These are phyloP conservation scores for Backusella australiensis DNA, from an alignment of 192 early-diverging fungal genomes.

Conservation along the genomic window DNA sequence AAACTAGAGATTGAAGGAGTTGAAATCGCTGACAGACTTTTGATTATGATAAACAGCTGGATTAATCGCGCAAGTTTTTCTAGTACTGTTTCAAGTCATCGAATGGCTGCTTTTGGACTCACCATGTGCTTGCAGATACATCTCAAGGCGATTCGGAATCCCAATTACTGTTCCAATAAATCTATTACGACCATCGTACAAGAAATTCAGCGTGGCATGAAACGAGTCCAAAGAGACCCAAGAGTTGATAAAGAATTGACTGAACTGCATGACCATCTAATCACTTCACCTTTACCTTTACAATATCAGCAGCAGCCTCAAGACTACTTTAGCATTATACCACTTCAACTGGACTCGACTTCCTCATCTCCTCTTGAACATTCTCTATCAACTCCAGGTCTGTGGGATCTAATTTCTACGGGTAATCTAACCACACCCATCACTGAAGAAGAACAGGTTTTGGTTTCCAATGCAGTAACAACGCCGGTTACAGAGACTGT, in stretches of 20 bases:
- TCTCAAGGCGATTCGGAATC: background rate
- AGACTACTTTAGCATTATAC: slow-evolving; percentile 11
- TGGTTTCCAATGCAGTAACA: background rate
- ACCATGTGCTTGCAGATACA: slow-evolving; percentile 8
- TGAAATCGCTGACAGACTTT: background rate
- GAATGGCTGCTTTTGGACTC: slow-evolving; percentile 1
- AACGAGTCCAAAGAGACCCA: background rate
- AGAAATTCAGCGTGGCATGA: background rate
- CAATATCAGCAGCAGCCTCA: background rate
- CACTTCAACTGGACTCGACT: background rate
- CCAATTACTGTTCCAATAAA: background rate
- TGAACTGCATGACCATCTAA: background rate
- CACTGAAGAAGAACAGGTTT: background rate
- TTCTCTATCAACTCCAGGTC: background rate
- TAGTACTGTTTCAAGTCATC: background rate
- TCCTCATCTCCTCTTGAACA: background rate
- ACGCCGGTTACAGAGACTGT: background rate
- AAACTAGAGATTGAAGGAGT: background rate
- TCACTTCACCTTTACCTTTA: background rate
- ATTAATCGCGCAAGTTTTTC: background rate
- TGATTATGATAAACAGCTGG: background rate
- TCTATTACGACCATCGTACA: background rate
- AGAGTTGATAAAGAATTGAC: background rate
- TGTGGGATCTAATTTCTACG: background rate
- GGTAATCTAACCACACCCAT: background rate